These are phyloP conservation scores for Solanum virginianum DNA, from an alignment of 257 asterid genomes.

Conservation along the genomic window DNA sequence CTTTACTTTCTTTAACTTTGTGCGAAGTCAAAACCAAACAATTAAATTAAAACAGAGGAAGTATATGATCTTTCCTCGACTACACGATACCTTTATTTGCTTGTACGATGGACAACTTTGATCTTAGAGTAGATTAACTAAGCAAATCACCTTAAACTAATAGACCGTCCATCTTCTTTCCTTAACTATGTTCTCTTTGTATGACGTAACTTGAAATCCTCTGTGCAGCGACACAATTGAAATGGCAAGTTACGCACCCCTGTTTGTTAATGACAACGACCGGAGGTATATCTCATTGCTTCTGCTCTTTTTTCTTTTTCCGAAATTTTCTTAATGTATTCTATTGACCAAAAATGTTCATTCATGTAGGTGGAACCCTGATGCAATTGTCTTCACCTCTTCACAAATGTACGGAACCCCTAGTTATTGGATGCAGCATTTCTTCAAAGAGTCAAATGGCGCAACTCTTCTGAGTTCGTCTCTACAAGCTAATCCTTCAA, in stretches of 20 bases:
- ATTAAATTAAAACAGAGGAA: not conserved
- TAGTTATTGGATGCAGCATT: conserved; percentile 97
- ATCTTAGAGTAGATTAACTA: not conserved
- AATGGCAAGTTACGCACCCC: conserved; percentile 95
- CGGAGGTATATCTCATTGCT: conserved; percentile 31
- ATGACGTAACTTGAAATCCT: not conserved
- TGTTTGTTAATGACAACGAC: conserved; percentile 68
- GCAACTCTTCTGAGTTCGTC: conserved; percentile 65
- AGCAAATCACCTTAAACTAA: not conserved
- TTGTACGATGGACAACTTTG: not conserved
- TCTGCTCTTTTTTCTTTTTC: not conserved
- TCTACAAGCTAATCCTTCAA: conserved; percentile 33
- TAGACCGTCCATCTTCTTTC: not conserved
- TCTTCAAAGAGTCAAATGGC: conserved; percentile 80
- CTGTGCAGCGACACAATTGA: conserved; percentile 58
- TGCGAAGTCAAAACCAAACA: not conserved
- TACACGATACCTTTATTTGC: not conserved
- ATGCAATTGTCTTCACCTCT: conserved; percentile 86
- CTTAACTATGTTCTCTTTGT: not conserved
- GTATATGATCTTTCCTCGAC: not conserved
- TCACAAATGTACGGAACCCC: conserved; percentile 73
- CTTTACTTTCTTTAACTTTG: not conserved
- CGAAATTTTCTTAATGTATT: not conserved
- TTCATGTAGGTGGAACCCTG: conserved; percentile 70
- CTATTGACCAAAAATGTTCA: not conserved